Conservation (phyloP, 768 basidiomycete genomes). For the Termitomyces sp. region DNA sequence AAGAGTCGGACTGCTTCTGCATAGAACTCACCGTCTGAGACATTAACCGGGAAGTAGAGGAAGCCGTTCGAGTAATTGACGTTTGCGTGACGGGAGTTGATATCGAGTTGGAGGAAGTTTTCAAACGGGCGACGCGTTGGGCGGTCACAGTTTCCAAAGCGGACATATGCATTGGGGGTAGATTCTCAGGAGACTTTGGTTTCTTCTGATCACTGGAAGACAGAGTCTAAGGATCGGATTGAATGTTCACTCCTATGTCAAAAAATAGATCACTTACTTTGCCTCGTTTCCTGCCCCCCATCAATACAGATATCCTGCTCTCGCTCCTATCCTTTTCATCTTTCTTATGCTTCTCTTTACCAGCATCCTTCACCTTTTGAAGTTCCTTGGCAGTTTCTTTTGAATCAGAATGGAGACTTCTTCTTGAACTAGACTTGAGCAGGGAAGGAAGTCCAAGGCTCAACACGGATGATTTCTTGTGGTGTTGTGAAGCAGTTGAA, state of each 20-base stretch:
- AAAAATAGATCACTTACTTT: conserved; percentile 51
- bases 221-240: conserved; percentile 51
- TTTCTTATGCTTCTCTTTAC: conserved; percentile 55
- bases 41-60: conserved; percentile 57
- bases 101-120: conserved; percentile 44
- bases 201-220: conserved; percentile 82
- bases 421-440: conserved; percentile 80
- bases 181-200: conserved; percentile 55
- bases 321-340: conserved; percentile 88
- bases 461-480: conserved; percentile 80
- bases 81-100: conserved; percentile 36
- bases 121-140: conserved; percentile 80
- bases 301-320: conserved; percentile 82
- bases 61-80: conserved; percentile 26
- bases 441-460: conserved; percentile 78
- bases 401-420: conserved; percentile 68
- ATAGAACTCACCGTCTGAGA: conserved; percentile 82
- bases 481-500: conserved; percentile 56
- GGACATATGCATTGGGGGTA: conserved; percentile 90
- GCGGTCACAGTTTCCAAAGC: conserved; percentile 79
- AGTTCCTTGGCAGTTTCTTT: conserved; percentile 49
- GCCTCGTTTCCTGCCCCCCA: conserved; percentile 86
- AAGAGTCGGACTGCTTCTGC: conserved; percentile 83
- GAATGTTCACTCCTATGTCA: not conserved
- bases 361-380: conserved; percentile 40